Percentiles rank a stretch among this genome's conserved stretches.
Evolutionary conservation across 139 green algal genomes (phyloP).

Genomic region (Volvox reticuliferus): DNA sequence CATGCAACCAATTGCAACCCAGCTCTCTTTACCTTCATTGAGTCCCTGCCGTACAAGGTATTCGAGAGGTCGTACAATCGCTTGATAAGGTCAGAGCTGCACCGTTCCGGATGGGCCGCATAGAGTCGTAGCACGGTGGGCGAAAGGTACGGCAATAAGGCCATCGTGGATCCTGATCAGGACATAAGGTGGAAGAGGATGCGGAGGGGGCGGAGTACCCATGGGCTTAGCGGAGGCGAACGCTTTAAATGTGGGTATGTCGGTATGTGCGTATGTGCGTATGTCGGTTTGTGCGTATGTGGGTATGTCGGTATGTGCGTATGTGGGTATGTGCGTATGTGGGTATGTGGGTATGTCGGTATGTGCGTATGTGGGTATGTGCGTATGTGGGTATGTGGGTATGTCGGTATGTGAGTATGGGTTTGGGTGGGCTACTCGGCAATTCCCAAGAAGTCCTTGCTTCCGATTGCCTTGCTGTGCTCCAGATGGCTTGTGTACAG

Average conservation of each 20-base stretch:
- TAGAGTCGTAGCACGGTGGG: conserved; percentile 7
- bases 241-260: too few relatives aligned
- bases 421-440: not conserved
- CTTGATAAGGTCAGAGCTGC: not conserved
- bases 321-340: not conserved
- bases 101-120: not conserved
- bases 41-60: not conserved
- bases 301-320: too few relatives aligned
- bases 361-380: not conserved
- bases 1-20: not conserved
- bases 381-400: not conserved
- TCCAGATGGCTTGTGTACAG: not conserved
- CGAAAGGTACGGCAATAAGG: conserved; percentile 17
- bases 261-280: not conserved
- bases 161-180: not conserved
- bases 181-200: not conserved
- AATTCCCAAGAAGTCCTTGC: not conserved
- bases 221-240: not conserved
- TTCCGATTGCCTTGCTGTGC: not conserved
- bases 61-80: conserved; percentile 2
- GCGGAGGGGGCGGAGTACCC: not conserved
- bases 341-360: too few relatives aligned
- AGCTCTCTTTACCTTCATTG: conserved; percentile 8
- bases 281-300: too few relatives aligned
- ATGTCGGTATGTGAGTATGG: too few relatives aligned